A percentile compares a stretch with the other conserved stretches of the same genome.
phyloP scores from a whole-genome alignment of 331 rosid species.

The Dryas integrifolia region DNA sequence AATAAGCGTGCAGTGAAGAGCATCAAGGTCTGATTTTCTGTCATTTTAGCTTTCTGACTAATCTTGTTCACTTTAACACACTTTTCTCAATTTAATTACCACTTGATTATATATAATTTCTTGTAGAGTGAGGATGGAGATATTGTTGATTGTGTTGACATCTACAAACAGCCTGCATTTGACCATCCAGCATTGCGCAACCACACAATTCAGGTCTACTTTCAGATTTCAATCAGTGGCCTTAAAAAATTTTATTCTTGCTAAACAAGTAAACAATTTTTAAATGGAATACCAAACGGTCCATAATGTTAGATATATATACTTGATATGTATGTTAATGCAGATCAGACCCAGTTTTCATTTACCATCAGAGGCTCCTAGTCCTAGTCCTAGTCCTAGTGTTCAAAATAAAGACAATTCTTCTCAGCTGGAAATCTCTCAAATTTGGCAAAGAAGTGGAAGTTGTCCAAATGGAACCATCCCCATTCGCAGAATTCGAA shows the following conservation, averaged over 20 bases:
- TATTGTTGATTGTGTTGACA: constrained; percentile 48
- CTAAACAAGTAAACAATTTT: too few relatives aligned
- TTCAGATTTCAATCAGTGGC: background rate
- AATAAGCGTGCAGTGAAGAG: constrained; percentile 49
- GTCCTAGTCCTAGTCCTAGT: constrained; percentile 3
- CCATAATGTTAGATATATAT: too few relatives aligned
- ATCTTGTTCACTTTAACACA: too few relatives aligned
- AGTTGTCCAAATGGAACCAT: constrained; percentile 64
- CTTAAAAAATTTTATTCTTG: background rate
- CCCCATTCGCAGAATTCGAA: constrained; percentile 56
- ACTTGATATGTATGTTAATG: background rate
- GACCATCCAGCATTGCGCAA: constrained; percentile 52
- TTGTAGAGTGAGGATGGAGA: constrained; percentile 57
- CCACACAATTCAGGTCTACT: constrained; percentile 49
- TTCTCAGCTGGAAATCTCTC: constrained; percentile 15
- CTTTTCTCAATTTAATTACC: background rate
- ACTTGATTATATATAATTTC: background rate
- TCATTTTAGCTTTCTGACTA: background rate
- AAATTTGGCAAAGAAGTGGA: constrained; percentile 64
- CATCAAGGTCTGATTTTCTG: constrained; percentile 34
- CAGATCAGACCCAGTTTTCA: constrained; percentile 43
- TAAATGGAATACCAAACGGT: too few relatives aligned
- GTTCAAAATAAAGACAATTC: background rate
- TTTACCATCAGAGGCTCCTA: constrained; percentile 10
- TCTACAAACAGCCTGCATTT: constrained; percentile 60